phyloP scores from a whole-genome alignment of 2,329 filamentous ascomycete genomes.

The Clarireedia homoeocarpa region DNA sequence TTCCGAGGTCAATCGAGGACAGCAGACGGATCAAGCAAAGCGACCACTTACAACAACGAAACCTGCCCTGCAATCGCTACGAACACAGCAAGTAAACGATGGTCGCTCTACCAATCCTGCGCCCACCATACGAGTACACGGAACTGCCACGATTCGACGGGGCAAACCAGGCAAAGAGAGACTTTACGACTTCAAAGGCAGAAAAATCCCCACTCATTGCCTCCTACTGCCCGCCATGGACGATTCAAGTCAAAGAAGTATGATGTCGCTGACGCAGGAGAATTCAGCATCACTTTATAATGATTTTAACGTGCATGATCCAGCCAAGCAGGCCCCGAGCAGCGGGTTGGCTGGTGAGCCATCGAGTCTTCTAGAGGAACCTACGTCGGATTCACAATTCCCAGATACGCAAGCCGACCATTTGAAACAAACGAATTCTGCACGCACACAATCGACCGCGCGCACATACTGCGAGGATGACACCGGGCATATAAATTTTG shows the following conservation, averaged over 20 bases:
- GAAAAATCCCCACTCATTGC: not conserved
- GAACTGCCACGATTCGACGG: not conserved
- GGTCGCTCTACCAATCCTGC: not conserved
- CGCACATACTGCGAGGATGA: constrained; percentile 25
- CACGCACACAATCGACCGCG: constrained; percentile 21
- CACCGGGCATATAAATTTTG: constrained; percentile 22
- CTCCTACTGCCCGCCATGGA: not conserved
- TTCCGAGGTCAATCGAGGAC: not conserved
- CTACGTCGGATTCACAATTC: not conserved
- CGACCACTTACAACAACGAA: not conserved
- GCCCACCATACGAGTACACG: too few species aligned
- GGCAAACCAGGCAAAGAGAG: not conserved
- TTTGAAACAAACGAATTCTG: constrained; percentile 12
- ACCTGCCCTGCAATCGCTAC: not conserved
- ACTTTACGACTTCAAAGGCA: not conserved
- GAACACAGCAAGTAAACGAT: not conserved
- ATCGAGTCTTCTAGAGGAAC: not conserved
- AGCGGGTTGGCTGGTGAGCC: not conserved
- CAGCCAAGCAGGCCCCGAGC: constrained; percentile 2
- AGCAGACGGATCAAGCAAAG: not conserved
- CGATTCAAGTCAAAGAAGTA: constrained; percentile 20
- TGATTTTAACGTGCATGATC: constrained; percentile 13
- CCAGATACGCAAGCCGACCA: not conserved
- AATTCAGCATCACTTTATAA: constrained; percentile 24
- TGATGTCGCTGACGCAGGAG: constrained; percentile 25